A percentile compares a stretch with the other conserved stretches of the same genome.
Conservation (phyloP, 129 eudicot genomes). For the Saussurea involucrata region DNA sequence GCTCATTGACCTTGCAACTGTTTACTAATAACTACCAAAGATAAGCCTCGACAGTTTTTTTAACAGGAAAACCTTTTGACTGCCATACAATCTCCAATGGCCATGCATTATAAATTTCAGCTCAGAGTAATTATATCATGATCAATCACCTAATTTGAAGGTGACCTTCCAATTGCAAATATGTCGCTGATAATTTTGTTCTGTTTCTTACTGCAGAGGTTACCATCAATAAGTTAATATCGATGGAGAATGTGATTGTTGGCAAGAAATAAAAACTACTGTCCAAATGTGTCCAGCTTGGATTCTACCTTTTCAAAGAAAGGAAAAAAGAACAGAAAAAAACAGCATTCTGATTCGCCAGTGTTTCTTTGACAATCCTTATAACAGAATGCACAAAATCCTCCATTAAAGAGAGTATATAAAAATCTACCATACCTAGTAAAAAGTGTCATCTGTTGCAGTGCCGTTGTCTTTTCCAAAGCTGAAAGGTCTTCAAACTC, state of each 20-base stretch:
- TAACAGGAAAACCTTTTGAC: not conserved
- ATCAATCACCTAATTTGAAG: not conserved
- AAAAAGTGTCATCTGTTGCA: conserved; percentile 90
- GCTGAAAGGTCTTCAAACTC: conserved; percentile 97
- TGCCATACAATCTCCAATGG: not conserved
- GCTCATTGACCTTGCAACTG: not conserved
- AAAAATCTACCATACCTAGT: conserved; percentile 52
- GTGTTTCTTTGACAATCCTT: not conserved
- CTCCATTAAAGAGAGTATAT: not conserved
- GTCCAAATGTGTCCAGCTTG: not conserved
- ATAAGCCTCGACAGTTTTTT: not conserved
- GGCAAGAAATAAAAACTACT: not conserved
- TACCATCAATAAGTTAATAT: not conserved
- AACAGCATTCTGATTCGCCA: not conserved
- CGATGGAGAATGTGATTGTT: not conserved
- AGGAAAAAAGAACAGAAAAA: not conserved
- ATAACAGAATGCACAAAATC: not conserved
- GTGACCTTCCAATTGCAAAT: not conserved
- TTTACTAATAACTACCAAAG: not conserved
- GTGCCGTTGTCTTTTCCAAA: conserved; percentile 58
- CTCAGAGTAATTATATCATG: not conserved
- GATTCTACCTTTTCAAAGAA: not conserved
- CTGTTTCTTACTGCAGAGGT: not conserved
- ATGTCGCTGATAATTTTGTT: not conserved
- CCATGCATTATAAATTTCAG: not conserved